These are phyloP conservation scores for Neurospora sp. DNA, from an alignment of 2,329 filamentous ascomycete genomes.

Conservation along the genomic window DNA sequence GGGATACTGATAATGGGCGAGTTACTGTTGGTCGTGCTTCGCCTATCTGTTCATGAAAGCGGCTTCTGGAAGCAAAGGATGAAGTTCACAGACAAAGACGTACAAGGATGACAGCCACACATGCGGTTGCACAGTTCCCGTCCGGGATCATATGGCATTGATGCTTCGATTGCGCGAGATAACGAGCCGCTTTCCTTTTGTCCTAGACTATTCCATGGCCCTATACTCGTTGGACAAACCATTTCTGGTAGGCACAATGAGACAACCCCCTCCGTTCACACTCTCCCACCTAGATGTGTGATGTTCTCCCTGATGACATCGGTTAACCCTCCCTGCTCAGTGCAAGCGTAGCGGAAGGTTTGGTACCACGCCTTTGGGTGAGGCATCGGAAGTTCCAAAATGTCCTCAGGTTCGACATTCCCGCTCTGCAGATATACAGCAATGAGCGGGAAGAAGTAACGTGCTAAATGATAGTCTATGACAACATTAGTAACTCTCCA, in stretches of 20 bases:
- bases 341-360: constrained; percentile 47
- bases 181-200: neutral
- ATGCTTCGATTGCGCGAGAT: neutral
- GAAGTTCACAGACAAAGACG: neutral
- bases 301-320: constrained; percentile 42
- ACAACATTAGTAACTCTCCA: neutral
- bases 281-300: constrained; percentile 42
- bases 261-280: constrained; percentile 18
- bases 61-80: neutral
- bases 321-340: constrained; percentile 35
- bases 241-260: neutral
- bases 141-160: neutral
- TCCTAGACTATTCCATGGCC: neutral
- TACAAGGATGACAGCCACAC: neutral
- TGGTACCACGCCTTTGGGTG: constrained; percentile 45
- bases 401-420: constrained; percentile 40
- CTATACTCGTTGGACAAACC: neutral
- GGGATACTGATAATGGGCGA: neutral
- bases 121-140: neutral
- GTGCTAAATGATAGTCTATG: constrained; percentile 39
- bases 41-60: neutral
- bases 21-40: neutral
- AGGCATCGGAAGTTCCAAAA: constrained; percentile 48
- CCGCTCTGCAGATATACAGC: constrained; percentile 45
- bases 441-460: constrained; percentile 41